These are phyloP conservation scores for Aspergillus saccharolyticus DNA, from an alignment of 495 filamentous ascomycete genomes.

Conservation along the genomic window DNA sequence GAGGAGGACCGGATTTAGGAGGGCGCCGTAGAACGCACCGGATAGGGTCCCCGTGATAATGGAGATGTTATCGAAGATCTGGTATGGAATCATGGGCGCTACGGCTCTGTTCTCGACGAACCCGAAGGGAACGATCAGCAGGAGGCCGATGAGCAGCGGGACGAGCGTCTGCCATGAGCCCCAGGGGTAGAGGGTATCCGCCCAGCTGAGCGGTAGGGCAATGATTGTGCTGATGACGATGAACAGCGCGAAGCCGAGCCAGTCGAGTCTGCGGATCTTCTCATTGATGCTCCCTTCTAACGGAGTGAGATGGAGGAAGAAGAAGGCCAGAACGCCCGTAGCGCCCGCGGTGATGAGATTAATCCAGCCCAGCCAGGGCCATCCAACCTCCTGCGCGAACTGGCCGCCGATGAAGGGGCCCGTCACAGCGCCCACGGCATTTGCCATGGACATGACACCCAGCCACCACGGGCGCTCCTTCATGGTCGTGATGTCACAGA, in stretches of 20 bases:
- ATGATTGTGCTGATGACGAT: neutral
- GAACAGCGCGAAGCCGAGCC: neutral
- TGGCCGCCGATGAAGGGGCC: neutral
- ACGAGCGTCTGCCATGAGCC: neutral
- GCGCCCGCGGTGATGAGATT: neutral
- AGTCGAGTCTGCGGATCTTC: neutral
- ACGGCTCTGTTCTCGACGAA: neutral
- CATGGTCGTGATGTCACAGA: neutral
- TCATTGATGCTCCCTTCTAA: neutral
- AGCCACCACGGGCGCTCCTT: neutral
- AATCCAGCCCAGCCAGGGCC: conserved; percentile 1
- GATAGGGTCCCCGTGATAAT: too few relatives aligned
- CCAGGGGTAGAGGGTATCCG: neutral
- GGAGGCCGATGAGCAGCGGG: neutral
- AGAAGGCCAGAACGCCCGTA: neutral
- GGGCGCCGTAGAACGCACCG: neutral
- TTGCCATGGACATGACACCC: neutral
- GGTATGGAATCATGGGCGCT: neutral
- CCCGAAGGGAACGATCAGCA: neutral
- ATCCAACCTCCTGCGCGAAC: neutral
- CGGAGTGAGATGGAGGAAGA: neutral
- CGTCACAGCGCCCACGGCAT: neutral
- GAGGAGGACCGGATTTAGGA: neutral
- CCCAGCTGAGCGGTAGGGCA: neutral
- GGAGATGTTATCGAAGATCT: conserved; percentile 1